Conservation (phyloP, 163 green algal species). For the Scenedesmus sp. region DNA sequence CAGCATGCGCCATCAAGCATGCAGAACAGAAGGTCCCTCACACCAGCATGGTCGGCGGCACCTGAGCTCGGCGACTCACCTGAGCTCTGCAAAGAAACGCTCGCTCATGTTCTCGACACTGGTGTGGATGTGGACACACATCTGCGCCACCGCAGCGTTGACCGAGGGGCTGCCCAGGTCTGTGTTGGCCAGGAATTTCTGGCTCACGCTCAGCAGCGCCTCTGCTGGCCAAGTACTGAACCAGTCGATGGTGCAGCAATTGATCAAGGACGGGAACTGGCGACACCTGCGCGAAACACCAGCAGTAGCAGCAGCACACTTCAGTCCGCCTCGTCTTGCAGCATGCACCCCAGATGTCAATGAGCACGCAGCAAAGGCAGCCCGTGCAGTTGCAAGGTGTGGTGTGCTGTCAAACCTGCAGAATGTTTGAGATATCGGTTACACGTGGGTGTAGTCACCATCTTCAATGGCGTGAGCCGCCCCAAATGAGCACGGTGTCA, state of each 20-base stretch:
- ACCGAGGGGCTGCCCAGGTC: conserved; percentile 76
- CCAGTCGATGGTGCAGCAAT: conserved; percentile 94
- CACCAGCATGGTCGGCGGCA: not conserved
- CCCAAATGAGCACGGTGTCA: too few species aligned
- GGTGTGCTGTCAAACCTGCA: too few species aligned
- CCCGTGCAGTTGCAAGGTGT: too few species aligned
- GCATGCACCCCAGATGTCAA: not conserved
- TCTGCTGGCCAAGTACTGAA: conserved; percentile 79
- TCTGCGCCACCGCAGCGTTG: conserved; percentile 48
- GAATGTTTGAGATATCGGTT: too few species aligned
- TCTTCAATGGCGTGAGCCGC: too few species aligned
- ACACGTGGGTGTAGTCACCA: too few species aligned
- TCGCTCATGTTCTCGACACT: conserved; percentile 71
- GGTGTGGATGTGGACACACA: conserved; percentile 80
- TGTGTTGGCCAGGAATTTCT: conserved; percentile 78
- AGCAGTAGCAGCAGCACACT: not conserved
- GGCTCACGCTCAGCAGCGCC: conserved; percentile 83
- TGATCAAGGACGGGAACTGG: conserved; percentile 91
- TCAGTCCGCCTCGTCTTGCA: not conserved
- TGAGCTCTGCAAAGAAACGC: conserved; percentile 82
- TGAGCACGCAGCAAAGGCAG: not conserved
- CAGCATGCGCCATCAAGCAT: not conserved
- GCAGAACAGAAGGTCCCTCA: not conserved
- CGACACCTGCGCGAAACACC: conserved; percentile 73
- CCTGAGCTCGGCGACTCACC: not conserved